These are phyloP conservation scores for Helminthosporium solani DNA, from an alignment of 2,329 filamentous ascomycete species.

Conservation along the genomic window DNA sequence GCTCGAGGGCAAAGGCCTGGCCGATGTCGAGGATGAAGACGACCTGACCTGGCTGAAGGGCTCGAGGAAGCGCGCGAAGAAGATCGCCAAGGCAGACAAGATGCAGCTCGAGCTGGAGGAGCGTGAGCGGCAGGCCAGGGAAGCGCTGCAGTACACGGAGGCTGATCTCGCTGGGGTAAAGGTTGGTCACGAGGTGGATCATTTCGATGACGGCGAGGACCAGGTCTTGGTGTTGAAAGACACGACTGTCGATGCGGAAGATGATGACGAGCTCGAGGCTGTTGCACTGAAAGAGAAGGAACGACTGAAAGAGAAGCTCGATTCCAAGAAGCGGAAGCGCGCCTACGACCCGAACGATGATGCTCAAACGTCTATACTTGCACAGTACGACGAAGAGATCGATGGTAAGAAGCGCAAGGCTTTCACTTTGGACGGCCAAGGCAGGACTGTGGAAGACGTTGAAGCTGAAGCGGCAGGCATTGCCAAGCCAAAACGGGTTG, in stretches of 20 bases:
- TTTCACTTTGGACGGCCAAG: conserved; percentile 82
- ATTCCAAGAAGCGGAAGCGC: conserved; percentile 86
- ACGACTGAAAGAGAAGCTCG: conserved; percentile 71
- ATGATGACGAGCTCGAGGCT: conserved; percentile 88
- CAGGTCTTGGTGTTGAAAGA: conserved; percentile 96
- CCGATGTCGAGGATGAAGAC: conserved; percentile 70
- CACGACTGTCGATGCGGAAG: conserved; percentile 75
- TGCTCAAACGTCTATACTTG: conserved; percentile 67
- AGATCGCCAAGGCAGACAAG: conserved; percentile 72
- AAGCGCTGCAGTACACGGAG: conserved; percentile 70
- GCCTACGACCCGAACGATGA: conserved; percentile 83
- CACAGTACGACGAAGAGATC: conserved; percentile 96
- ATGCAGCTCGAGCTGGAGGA: conserved; percentile 76
- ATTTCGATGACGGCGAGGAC: conserved; percentile 79
- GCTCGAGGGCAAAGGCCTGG: conserved; percentile 80
- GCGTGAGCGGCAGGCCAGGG: conserved; percentile 64
- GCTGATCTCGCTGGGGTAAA: conserved; percentile 87
- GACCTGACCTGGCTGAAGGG: conserved; percentile 84
- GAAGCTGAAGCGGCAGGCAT: conserved; percentile 57
- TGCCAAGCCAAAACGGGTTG: conserved; percentile 62
- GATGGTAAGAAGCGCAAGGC: conserved; percentile 83
- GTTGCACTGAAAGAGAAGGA: conserved; percentile 70
- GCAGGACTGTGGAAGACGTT: conserved; percentile 64
- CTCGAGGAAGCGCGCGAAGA: conserved; percentile 91
- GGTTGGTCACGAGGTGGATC: conserved; percentile 81